Evolutionary conservation across 371 early-diverging fungal species (phyloP).

Genomic region (Haplosporangium sp.): DNA sequence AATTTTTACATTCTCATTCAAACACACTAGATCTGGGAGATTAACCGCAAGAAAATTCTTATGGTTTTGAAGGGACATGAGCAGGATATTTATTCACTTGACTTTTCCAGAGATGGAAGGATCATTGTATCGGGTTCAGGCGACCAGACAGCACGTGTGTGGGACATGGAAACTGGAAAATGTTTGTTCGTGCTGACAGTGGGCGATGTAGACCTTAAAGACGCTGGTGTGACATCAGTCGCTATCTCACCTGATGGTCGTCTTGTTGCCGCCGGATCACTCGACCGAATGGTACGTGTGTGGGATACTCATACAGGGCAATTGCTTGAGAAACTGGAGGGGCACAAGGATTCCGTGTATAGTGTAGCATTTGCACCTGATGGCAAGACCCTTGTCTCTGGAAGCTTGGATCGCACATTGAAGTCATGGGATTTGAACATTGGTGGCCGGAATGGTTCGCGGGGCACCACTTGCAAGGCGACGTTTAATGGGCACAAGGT

Average conservation of each 20-base stretch:
- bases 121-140: slow-evolving; percentile 95
- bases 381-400: slow-evolving; percentile 93
- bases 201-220: slow-evolving; percentile 85
- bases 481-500: slow-evolving; percentile 75
- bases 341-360: slow-evolving; percentile 97
- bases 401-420: slow-evolving; percentile 94
- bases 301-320: slow-evolving; percentile 91
- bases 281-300: slow-evolving; percentile 93
- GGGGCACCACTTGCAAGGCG: slow-evolving; percentile 59
- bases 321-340: slow-evolving; percentile 89
- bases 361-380: slow-evolving; percentile 97
- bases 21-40: slow-evolving; percentile 80
- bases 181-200: slow-evolving; percentile 80
- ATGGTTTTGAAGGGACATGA: slow-evolving; percentile 90
- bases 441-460: slow-evolving; percentile 54
- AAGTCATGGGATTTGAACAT: slow-evolving; percentile 91
- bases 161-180: slow-evolving; percentile 85
- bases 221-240: slow-evolving; percentile 95
- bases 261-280: slow-evolving; percentile 85
- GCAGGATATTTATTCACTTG: slow-evolving; percentile 97
- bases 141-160: slow-evolving; percentile 91
- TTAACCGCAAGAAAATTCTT: slow-evolving; percentile 73
- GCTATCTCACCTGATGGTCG: slow-evolving; percentile 89
- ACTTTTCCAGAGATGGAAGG: slow-evolving; percentile 94
- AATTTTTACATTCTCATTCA: neutral